phyloP scores from a whole-genome alignment of 2,329 filamentous ascomycete species.

The Colletotrichum sp. region DNA sequence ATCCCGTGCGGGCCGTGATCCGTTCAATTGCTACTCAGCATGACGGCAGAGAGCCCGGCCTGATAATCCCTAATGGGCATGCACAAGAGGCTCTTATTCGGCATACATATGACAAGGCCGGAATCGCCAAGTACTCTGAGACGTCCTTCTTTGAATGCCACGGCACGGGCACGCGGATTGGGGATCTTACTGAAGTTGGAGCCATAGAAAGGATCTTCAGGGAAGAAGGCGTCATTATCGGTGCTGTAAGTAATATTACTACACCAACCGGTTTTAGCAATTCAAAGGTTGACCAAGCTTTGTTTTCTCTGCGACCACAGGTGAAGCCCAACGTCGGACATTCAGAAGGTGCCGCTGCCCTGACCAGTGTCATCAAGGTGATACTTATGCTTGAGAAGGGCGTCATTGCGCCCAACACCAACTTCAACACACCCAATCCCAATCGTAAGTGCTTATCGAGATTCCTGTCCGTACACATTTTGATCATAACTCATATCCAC shows the following conservation, averaged over 20 bases:
- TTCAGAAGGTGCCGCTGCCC: slow-evolving; percentile 35
- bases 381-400: slow-evolving; percentile 25
- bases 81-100: slow-evolving; percentile 32
- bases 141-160: slow-evolving; percentile 43
- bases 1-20: slow-evolving; percentile 36
- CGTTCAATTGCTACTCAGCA: slow-evolving; percentile 30
- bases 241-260: slow-evolving; percentile 26
- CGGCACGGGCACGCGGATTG: slow-evolving; percentile 48
- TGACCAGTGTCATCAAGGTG: slow-evolving; percentile 34
- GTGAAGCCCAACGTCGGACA: slow-evolving; percentile 44
- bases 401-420: slow-evolving; percentile 13
- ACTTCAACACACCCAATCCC: slow-evolving; percentile 13
- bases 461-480: not conserved
- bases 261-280: not conserved
- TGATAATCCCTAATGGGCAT: slow-evolving; percentile 38
- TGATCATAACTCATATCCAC: not conserved
- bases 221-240: slow-evolving; percentile 26
- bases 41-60: slow-evolving; percentile 38
- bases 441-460: not conserved
- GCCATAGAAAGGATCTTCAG: slow-evolving; percentile 38
- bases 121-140: slow-evolving; percentile 18
- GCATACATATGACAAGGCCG: slow-evolving; percentile 26
- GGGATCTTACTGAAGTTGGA: slow-evolving; percentile 44
- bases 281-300: not conserved
- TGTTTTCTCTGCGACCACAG: not conserved